Base-by-base conservation (phyloP, 345 rosid species). In the Barbarea vulgaris region DNA sequence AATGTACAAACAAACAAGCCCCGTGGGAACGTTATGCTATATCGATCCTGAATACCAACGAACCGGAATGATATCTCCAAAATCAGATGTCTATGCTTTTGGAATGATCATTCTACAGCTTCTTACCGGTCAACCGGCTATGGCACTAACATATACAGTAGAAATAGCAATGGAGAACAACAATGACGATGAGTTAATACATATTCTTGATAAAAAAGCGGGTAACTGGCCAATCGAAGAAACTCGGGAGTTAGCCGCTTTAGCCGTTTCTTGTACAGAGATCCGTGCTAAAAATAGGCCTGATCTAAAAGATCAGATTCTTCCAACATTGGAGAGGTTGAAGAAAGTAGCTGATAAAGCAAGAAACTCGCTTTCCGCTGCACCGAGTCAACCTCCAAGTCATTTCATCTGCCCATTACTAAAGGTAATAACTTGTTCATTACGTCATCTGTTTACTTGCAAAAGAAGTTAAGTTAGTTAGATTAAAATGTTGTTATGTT, bases 11-110 rank as follows among this genome's bases (percentile, higher is more conserved):
- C 86, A 87, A 51, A 88, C 93, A 15, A 88, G 83, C 18, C 94
- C 89, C 0, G 96, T 86, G 8, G 98, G 98, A 48, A 91, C 97
- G 6, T 74, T 88, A 22, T 87, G 93, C 81, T 94, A 94, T 42
- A 87, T 91, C 3, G 98, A 94, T 69, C 98, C 98, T 0, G 97
- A 94, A 82, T 91, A 94, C 73, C 97, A 91, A 69, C 74, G 97
- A 76, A 94, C 85, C 0, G 97, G 98, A n/a, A 25, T 76, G 73
- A 66, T 91, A 78, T 88, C 91, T 62, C 84, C 87, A 22, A 85
- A 87, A 60, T 89, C 96, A 0, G 98, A 94, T 61, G 85, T 90
- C 10, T 94, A 94, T 66, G 93, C 98, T 25, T 83, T 88, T 0
- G 98, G 98, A 70, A 83, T 94, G 79, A 83, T 94, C 51, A 81